Percentiles rank a stretch among this genome's conserved stretches.
phyloP scores from a whole-genome alignment of 169 alveolate species.

The Babesia sp. region DNA sequence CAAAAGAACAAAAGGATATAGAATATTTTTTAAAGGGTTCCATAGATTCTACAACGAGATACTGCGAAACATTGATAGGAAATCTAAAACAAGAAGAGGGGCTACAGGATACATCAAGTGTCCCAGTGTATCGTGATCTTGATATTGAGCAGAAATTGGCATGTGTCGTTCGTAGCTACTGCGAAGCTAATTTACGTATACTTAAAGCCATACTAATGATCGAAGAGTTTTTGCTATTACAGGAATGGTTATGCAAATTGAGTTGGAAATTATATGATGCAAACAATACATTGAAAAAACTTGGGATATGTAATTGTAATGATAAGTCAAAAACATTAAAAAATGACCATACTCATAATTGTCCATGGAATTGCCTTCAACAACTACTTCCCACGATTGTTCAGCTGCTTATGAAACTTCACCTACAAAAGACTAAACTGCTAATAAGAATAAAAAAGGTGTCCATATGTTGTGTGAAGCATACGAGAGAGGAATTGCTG shows the following conservation, averaged over 20 bases:
- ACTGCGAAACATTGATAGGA: not conserved
- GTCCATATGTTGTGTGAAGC: not conserved
- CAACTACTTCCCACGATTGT: not conserved
- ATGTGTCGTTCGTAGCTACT: not conserved
- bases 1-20: not conserved
- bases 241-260: constrained; percentile 26
- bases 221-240: constrained; percentile 7
- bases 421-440: not conserved
- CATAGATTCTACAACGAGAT: not conserved
- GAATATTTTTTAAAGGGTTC: not conserved
- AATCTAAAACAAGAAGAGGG: not conserved
- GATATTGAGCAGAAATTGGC: not conserved
- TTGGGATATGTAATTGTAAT: not conserved
- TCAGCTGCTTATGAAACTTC: not conserved
- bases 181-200: constrained; percentile 13
- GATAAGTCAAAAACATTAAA: not conserved
- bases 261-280: not conserved
- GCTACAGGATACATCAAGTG: not conserved
- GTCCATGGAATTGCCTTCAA: not conserved
- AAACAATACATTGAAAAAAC: not conserved
- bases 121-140: not conserved
- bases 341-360: not conserved
- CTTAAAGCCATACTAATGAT: not conserved
- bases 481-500: not conserved
- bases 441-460: not conserved